Base-by-base conservation (phyloP, 1,284 basidiomycete genomes). In the Ustilago vetiveriae region DNA sequence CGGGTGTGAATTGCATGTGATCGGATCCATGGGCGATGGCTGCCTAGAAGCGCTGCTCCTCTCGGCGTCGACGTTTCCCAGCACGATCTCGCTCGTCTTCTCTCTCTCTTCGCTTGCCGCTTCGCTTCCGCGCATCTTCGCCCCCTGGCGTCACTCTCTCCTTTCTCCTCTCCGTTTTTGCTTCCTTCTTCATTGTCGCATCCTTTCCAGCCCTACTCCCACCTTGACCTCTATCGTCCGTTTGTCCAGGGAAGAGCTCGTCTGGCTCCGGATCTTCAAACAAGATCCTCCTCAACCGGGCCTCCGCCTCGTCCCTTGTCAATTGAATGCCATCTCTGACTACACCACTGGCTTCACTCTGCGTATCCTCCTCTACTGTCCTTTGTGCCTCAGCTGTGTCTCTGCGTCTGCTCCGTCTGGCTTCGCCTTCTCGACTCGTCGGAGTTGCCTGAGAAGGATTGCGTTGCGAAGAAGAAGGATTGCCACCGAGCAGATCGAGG, bases 241-340 rank as follows among this genome's bases (percentile, higher is more conserved):
- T n/a, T n/a, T n/a, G n/a, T n/a, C n/a, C n/a, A n/a, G n/a, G n/a
- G n/a, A n/a, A n/a, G n/a, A n/a, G n/a, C n/a, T n/a, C n/a, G n/a
- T n/a, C 11, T 35, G 17, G 33, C 50, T 30, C 29, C 17, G n/a
- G 22, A 23, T 40, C 45, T 14, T 54, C 43, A 43, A 62, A 62
- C 30, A 62, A 9, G n/a, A 62, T 55, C 36, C 47, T 6, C n/a
- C 58, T 4, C 24, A 62, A 26, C 27, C 58, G 14, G 13, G 10
- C 1, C 26, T 62, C 58, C 1, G 58, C 58, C n/a, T 62, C 58
- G 14, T 50, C 58, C 17, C 40, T n/a, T n/a, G 58, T 60, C 30
- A 60, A 19, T 35, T 59, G 44, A 0, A 59, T 23, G 3, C 32
- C 46, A 4, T 26, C 43, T 43, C 24, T n/a, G 2, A 11, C 42